phyloP scores from a whole-genome alignment of 1,284 basidiomycete species.

The Ceratobasidium sp. region DNA sequence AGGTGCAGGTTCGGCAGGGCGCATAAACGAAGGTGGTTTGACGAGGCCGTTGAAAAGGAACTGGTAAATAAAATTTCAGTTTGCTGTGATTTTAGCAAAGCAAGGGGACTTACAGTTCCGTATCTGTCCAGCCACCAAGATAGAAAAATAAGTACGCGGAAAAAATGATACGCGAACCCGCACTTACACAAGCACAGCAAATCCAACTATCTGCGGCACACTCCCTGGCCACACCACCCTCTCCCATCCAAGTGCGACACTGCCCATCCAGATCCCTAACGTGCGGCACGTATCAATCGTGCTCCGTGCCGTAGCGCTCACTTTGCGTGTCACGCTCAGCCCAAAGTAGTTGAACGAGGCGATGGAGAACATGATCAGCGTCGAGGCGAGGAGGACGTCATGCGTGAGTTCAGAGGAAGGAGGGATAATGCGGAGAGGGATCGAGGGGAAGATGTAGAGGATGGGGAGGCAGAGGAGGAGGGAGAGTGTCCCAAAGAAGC shows the following conservation, averaged over 20 bases:
- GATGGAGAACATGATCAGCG: constrained; percentile 84
- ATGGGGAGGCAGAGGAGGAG: constrained; percentile 79
- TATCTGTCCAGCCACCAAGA: constrained; percentile 45
- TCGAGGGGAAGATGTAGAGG: constrained; percentile 63
- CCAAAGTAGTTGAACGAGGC: constrained; percentile 96
- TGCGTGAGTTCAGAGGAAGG: constrained; percentile 85
- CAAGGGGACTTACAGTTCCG: constrained; percentile 49
- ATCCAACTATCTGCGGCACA: constrained; percentile 87
- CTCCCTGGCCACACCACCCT: constrained; percentile 82
- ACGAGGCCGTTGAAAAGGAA: constrained; percentile 84
- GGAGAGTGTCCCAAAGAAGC: constrained; percentile 87
- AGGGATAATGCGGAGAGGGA: constrained; percentile 58
- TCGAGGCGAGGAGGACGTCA: constrained; percentile 50
- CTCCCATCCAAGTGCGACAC: constrained; percentile 92
- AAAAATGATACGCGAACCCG: constrained; percentile 45
- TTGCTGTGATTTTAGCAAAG: neutral
- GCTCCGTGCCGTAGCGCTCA: constrained; percentile 87
- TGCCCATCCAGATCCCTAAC: constrained; percentile 89
- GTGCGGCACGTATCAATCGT: constrained; percentile 97
- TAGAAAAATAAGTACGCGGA: constrained; percentile 2
- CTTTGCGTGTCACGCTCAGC: constrained; percentile 87
- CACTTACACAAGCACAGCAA: constrained; percentile 86
- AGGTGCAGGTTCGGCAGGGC: constrained; percentile 53
- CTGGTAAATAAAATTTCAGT: constrained; percentile 52
- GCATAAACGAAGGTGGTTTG: constrained; percentile 68